A percentile compares a stretch with the other conserved stretches of the same genome.
phyloP scores from a whole-genome alignment of 2,329 filamentous ascomycete genomes.

The Periconia macrospinosa region DNA sequence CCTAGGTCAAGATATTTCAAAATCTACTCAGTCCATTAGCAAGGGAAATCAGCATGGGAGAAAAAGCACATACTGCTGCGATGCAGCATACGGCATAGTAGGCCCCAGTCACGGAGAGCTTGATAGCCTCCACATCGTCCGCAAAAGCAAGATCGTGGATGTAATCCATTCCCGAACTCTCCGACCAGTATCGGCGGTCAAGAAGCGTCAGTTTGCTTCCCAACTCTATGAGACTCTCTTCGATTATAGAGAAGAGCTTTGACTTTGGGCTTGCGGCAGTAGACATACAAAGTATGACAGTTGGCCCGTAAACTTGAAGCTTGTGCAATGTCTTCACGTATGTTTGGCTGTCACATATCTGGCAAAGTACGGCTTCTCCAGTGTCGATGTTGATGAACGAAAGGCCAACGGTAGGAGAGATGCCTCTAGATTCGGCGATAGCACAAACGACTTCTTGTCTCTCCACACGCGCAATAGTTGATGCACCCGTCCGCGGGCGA shows the following conservation, averaged over 20 bases:
- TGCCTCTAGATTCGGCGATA: constrained; percentile 81
- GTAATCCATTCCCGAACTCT: constrained; percentile 73
- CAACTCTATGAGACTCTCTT: constrained; percentile 69
- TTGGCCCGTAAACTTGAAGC: constrained; percentile 76
- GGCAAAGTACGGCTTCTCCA: constrained; percentile 80
- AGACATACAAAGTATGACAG: constrained; percentile 75
- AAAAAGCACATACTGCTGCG: constrained; percentile 71
- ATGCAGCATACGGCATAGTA: constrained; percentile 85
- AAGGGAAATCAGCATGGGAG: constrained; percentile 36
- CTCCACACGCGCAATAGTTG: constrained; percentile 59
- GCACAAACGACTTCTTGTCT: constrained; percentile 82
- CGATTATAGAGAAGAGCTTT: constrained; percentile 72
- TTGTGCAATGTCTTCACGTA: constrained; percentile 89
- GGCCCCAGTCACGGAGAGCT: constrained; percentile 77
- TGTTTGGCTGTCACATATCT: constrained; percentile 91
- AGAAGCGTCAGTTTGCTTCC: constrained; percentile 61
- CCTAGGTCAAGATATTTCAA: constrained; percentile 79
- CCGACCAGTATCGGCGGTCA: constrained; percentile 83
- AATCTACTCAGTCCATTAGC: constrained; percentile 54
- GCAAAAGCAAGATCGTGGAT: constrained; percentile 78
- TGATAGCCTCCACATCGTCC: constrained; percentile 79
- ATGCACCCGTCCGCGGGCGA: constrained; percentile 57
- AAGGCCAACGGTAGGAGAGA: constrained; percentile 80
- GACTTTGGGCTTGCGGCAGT: constrained; percentile 72
- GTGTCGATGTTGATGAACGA: constrained; percentile 87